Evolutionary conservation across 768 basidiomycete species (phyloP), one percentile per base, ranked within the genome.

Genomic region (Arthromyces matolae): DNA sequence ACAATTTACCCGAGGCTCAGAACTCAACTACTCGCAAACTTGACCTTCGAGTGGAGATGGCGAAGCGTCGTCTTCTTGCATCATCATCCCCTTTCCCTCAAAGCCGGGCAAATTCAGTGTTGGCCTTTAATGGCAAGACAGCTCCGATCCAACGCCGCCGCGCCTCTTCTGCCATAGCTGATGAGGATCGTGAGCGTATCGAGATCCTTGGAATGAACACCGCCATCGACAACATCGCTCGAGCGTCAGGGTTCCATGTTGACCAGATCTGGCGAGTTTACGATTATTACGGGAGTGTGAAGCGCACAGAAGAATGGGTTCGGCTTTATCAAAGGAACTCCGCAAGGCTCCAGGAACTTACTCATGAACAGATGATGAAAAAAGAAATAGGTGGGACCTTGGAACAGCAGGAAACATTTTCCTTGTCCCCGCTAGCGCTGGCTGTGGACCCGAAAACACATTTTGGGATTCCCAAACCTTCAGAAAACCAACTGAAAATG

Each of bases 211-310:
- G 63, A 1, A 50, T 61, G 13, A 43, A 54, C 16, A 46, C 49
- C n/a, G 58, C 62, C 13, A 46, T 80, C 2, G 54, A 61, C 8
- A 59, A 58, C 47, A 75, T 82, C 64, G 68, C 75, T 0, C 55
- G 62, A 16, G 74, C 76, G 25, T 75, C 79, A 33, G 72, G 72
- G 13, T 75, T 75, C 49, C 60, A 58, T 10, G 56, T 70, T 35
- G 63, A 66, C 3, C 67, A 76, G 5, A 76, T 77, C 16, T 61
- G 66, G 41, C 59, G 60, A 12, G 64, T 78, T 23, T 77, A 70
- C 51, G 28, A 57, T 8, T 27, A 53, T 0, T 59, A 68, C 18
- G 52, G 61, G 38, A 71, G 63, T 47, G 55, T 81, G 14, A 48
- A 59, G 12, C 60, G 63, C 45, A 64, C 74, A 20, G 75, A 77